Evolutionary conservation across 805 yeast species (phyloP).

Genomic region (Jamesozyma gamospora): DNA sequence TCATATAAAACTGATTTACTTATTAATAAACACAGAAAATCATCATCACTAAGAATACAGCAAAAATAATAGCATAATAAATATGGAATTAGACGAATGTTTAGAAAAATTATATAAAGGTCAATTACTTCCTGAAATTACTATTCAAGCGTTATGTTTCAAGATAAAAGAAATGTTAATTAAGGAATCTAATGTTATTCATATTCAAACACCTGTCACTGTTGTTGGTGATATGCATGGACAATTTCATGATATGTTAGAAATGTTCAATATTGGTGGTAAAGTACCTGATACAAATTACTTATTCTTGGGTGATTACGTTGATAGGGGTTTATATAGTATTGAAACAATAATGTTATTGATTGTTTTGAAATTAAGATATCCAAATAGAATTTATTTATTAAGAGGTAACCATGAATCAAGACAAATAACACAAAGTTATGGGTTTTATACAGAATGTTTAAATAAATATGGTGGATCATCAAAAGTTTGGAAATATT

Average conservation of each 20-base stretch:
- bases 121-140: constrained; percentile 59
- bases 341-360: constrained; percentile 85
- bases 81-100: constrained; percentile 56
- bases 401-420: constrained; percentile 96
- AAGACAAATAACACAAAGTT: constrained; percentile 91
- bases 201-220: constrained; percentile 77
- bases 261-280: constrained; percentile 90
- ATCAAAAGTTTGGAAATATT: constrained; percentile 74
- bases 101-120: constrained; percentile 55
- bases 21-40: too few relatives aligned
- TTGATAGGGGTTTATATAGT: constrained; percentile 88
- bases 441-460: constrained; percentile 95
- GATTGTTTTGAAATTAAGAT: constrained; percentile 73
- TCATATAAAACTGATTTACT: too few relatives aligned
- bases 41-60: too few relatives aligned
- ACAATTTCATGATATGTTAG: constrained; percentile 87
- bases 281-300: constrained; percentile 89
- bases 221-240: constrained; percentile 98
- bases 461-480: constrained; percentile 69
- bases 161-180: constrained; percentile 74
- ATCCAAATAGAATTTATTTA: constrained; percentile 72
- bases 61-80: neutral
- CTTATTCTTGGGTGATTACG: constrained; percentile 89
- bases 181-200: constrained; percentile 77
- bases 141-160: constrained; percentile 63